Conservation (phyloP, 2,329 filamentous ascomycete genomes). For the Colletotrichum chrysophilum region DNA sequence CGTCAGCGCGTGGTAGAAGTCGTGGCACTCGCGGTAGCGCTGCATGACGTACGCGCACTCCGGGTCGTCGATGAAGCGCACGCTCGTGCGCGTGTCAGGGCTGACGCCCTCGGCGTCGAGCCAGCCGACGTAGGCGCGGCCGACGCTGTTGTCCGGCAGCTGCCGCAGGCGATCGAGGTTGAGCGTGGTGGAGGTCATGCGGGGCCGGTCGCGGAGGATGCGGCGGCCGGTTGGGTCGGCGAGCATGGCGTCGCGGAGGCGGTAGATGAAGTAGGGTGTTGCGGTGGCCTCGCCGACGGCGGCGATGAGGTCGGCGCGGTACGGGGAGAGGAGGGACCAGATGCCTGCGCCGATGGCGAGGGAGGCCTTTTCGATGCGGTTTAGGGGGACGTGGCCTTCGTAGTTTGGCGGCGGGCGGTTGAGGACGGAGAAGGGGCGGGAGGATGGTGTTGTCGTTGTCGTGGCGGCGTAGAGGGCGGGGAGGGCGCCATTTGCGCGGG, state of each 20-base stretch:
- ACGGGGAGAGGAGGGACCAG: constrained; percentile 73
- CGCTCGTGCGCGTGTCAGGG: constrained; percentile 82
- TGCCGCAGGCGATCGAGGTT: constrained; percentile 71
- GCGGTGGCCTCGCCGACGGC: constrained; percentile 93
- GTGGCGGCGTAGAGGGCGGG: constrained; percentile 21
- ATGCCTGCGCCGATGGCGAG: constrained; percentile 71
- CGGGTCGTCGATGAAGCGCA: constrained; percentile 91
- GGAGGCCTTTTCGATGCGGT: constrained; percentile 73
- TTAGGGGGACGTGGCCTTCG: constrained; percentile 90
- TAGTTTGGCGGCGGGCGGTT: constrained; percentile 88
- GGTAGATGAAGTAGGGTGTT: constrained; percentile 92
- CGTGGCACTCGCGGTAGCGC: constrained; percentile 94
- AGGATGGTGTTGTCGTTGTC: not conserved
- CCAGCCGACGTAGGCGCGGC: constrained; percentile 85
- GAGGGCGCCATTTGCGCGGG: not conserved
- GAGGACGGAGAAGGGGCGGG: constrained; percentile 74
- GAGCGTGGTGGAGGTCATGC: constrained; percentile 79
- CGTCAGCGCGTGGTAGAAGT: constrained; percentile 96
- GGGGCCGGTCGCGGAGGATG: constrained; percentile 88
- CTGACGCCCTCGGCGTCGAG: constrained; percentile 93
- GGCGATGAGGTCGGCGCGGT: constrained; percentile 90
- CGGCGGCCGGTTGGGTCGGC: constrained; percentile 80
- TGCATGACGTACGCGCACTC: constrained; percentile 99
- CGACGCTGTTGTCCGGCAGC: constrained; percentile 77
- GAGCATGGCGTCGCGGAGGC: constrained; percentile 92